Percentiles rank a stretch among this genome's conserved stretches.
Evolutionary conservation across 345 rosid species (phyloP).

Genomic region (Salix viminalis): DNA sequence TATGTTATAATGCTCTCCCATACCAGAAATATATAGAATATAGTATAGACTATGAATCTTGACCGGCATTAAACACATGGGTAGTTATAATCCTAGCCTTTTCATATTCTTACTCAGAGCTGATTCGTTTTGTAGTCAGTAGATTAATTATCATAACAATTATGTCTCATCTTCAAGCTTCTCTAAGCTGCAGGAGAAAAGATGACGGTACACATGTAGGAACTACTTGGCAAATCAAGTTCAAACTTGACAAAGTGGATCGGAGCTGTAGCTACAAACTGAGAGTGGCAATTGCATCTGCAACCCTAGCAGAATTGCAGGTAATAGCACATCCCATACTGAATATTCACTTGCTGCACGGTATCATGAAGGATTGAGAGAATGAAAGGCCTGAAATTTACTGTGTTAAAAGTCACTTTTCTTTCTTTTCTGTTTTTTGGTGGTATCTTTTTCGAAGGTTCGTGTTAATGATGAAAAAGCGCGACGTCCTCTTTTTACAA

Average conservation of each 20-base stretch:
- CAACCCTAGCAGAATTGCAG: slow-evolving; percentile 27
- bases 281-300: slow-evolving; percentile 26
- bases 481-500: slow-evolving; percentile 14
- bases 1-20: neutral
- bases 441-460: neutral
- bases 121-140: neutral
- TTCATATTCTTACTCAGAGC: neutral
- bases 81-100: neutral
- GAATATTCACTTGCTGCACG: neutral
- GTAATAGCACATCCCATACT: neutral
- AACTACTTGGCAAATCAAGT: slow-evolving; percentile 29
- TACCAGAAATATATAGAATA: neutral
- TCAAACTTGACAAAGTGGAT: slow-evolving; percentile 17
- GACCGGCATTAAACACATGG: neutral
- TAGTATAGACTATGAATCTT: neutral
- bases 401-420: neutral
- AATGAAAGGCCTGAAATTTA: neutral
- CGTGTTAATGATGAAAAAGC: slow-evolving; percentile 17
- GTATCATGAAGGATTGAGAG: neutral
- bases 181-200: slow-evolving; percentile 30
- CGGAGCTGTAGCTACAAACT: slow-evolving; percentile 7
- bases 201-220: slow-evolving; percentile 37
- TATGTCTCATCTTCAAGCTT: neutral
- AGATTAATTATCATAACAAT: neutral
- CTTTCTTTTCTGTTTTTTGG: neutral